Conservation (phyloP, 495 filamentous ascomycete genomes). For the Hypoxylon cercidicola region DNA sequence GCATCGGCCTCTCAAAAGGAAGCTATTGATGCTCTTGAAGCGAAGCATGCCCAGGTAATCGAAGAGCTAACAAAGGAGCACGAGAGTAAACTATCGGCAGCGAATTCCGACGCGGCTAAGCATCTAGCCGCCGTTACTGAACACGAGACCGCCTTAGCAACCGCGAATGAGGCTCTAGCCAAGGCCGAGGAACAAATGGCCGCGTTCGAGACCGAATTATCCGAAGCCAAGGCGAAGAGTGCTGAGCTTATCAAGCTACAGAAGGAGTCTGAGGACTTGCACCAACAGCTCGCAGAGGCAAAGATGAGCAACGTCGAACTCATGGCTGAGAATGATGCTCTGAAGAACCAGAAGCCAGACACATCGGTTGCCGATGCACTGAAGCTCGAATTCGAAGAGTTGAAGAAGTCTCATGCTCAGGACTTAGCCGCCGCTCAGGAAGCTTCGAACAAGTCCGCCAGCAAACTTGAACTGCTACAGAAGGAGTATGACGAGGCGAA, state of each 20-base stretch:
- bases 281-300: constrained; percentile 60
- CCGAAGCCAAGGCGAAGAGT: constrained; percentile 44
- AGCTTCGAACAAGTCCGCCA: constrained; percentile 25
- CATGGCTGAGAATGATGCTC: constrained; percentile 63
- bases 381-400: constrained; percentile 51
- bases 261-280: constrained; percentile 55
- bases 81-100: constrained; percentile 41
- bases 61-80: constrained; percentile 55
- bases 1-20: constrained; percentile 45
- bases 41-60: constrained; percentile 53
- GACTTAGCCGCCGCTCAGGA: constrained; percentile 40
- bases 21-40: constrained; percentile 53
- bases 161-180: constrained; percentile 40
- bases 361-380: constrained; percentile 58
- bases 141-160: constrained; percentile 31
- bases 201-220: constrained; percentile 35
- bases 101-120: constrained; percentile 33
- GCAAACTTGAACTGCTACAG: constrained; percentile 35
- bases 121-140: constrained; percentile 38
- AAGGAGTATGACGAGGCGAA: constrained; percentile 43
- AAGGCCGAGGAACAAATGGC: constrained; percentile 38
- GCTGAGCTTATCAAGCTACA: constrained; percentile 51
- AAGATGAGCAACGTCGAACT: constrained; percentile 66
- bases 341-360: constrained; percentile 62
- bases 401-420: constrained; percentile 53